These are phyloP conservation scores for Aristolochia fimbriata DNA, from an alignment of 164 flowering plant species.

Conservation along the genomic window DNA sequence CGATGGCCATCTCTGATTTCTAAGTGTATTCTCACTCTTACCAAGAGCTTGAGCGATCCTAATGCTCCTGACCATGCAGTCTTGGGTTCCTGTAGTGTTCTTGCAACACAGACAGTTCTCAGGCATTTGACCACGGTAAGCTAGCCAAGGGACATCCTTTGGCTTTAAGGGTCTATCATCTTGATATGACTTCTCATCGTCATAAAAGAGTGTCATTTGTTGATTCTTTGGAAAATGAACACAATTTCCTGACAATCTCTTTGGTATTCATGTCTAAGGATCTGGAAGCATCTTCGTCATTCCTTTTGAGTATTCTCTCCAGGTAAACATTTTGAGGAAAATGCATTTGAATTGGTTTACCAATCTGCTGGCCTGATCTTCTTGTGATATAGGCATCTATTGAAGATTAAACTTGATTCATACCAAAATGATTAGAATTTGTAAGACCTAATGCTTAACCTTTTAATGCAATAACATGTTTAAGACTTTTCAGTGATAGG, in stretches of 20 bases:
- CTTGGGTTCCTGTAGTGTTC: slow-evolving; percentile 82
- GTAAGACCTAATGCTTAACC: too few species aligned
- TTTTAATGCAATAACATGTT: too few species aligned
- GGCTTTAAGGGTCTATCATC: neutral
- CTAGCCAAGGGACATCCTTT: slow-evolving; percentile 1
- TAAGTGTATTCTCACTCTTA: slow-evolving; percentile 63
- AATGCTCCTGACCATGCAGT: slow-evolving; percentile 70
- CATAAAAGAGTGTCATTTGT: too few species aligned
- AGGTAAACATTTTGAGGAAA: slow-evolving; percentile 36
- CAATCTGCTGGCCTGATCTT: neutral
- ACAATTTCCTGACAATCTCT: neutral
- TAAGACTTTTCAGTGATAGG: too few species aligned
- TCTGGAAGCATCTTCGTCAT: slow-evolving; percentile 63
- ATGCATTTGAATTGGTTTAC: neutral
- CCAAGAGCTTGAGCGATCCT: slow-evolving; percentile 50
- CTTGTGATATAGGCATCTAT: slow-evolving; percentile 5
- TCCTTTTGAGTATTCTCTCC: slow-evolving; percentile 69
- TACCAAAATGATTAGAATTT: too few species aligned
- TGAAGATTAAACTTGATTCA: too few species aligned
- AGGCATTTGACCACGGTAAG: slow-evolving; percentile 80
- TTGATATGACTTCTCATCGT: too few species aligned
- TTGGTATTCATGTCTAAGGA: slow-evolving; percentile 37
- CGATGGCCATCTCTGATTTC: slow-evolving; percentile 82
- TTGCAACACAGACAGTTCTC: slow-evolving; percentile 71
- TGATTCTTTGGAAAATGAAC: neutral